Percentiles rank a stretch among this genome's conserved stretches.
phyloP scores from a whole-genome alignment of 345 rosid species.

The Ailanthus altissimus region DNA sequence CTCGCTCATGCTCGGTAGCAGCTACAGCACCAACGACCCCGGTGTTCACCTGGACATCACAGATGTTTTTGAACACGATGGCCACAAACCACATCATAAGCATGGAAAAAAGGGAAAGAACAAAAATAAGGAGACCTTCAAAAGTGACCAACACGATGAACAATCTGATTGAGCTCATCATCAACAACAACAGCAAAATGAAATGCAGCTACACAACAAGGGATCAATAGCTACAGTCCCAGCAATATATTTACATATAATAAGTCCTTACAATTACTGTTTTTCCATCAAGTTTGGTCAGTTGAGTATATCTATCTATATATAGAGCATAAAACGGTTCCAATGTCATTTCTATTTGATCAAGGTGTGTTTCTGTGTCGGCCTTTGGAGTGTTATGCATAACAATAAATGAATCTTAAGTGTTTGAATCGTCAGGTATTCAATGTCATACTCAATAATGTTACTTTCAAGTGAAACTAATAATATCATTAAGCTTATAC shows the following conservation, averaged over 20 bases:
- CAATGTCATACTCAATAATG: background rate
- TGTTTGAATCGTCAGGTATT: background rate
- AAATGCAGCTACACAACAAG: background rate
- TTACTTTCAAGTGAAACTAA: too few species aligned
- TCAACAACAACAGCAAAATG: background rate
- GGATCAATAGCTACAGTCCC: background rate
- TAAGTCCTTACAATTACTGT: constrained; percentile 1
- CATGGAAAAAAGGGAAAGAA: constrained; percentile 29
- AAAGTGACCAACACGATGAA: constrained; percentile 20
- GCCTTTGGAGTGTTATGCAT: background rate
- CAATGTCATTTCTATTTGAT: background rate
- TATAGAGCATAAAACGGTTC: background rate
- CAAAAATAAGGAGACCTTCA: constrained; percentile 30
- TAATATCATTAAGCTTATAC: too few species aligned
- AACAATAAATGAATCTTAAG: constrained; percentile 3
- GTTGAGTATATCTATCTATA: constrained; percentile 12
- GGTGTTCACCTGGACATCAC: constrained; percentile 83
- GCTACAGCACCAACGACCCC: constrained; percentile 74
- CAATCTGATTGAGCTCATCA: constrained; percentile 20
- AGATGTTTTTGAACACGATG: constrained; percentile 33
- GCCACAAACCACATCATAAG: constrained; percentile 25
- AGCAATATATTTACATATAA: background rate
- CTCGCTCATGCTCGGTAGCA: constrained; percentile 74
- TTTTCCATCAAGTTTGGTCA: constrained; percentile 1
- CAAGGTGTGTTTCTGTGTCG: background rate